Evolutionary conservation across 306 rosid species (phyloP).

Genomic region (Abrus pulchellus): DNA sequence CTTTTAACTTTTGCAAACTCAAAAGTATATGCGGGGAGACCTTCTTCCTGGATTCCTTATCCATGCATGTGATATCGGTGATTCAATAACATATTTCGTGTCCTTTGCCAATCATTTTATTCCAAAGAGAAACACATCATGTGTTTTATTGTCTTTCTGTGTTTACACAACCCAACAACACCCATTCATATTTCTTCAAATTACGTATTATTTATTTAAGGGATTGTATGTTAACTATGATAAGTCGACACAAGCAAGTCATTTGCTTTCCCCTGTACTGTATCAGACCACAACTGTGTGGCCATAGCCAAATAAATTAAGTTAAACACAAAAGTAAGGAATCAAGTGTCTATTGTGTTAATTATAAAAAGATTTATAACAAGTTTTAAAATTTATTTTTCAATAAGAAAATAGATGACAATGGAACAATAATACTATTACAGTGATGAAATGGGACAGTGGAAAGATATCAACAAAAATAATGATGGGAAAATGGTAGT

Average conservation of each 20-base stretch:
- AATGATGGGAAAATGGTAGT: no score
- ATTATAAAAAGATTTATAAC: no score
- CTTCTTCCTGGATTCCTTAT: slow-evolving; percentile 38
- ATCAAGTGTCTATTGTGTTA: no score
- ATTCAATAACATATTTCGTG: slow-evolving; percentile 34
- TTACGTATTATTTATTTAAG: not conserved
- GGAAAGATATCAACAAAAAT: no score
- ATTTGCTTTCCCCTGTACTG: not conserved
- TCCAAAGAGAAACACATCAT: slow-evolving; percentile 24
- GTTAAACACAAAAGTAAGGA: no score
- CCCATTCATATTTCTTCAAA: slow-evolving; percentile 36
- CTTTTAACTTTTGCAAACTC: not conserved
- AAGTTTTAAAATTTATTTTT: no score
- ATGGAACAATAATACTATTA: no score
- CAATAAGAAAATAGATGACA: no score
- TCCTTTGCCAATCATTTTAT: slow-evolving; percentile 32
- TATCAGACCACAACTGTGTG: not conserved
- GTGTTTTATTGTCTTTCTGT: slow-evolving; percentile 42
- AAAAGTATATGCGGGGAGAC: slow-evolving; percentile 22
- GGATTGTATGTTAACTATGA: not conserved
- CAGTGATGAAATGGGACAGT: no score
- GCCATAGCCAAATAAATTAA: no score
- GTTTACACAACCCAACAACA: slow-evolving; percentile 44
- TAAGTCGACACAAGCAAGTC: not conserved
- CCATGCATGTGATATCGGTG: slow-evolving; percentile 38